Evolutionary conservation across 2,329 filamentous ascomycete genomes (phyloP).

Genomic region (Zasmidium angulare): DNA sequence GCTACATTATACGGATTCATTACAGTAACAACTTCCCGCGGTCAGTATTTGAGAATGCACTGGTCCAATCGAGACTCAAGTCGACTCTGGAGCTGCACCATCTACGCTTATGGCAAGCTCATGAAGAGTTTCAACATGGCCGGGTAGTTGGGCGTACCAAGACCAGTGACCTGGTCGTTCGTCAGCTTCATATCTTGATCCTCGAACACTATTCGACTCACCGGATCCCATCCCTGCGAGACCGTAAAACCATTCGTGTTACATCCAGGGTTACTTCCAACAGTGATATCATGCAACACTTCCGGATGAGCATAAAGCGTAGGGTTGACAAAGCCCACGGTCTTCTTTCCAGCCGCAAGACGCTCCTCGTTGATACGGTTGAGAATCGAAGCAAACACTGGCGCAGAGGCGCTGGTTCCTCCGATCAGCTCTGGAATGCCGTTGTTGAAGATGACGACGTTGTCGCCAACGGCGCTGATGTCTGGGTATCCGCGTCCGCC

Average conservation of each 20-base stretch:
- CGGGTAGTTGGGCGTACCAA: constrained; percentile 24
- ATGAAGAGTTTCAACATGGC: constrained; percentile 21
- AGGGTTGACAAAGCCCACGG: constrained; percentile 33
- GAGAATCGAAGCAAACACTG: constrained; percentile 29
- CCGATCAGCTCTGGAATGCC: constrained; percentile 25
- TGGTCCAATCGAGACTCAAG: too few species aligned
- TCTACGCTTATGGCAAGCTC: constrained; percentile 12
- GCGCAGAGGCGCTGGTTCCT: constrained; percentile 29
- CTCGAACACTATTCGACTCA: neutral
- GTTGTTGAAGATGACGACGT: constrained; percentile 23
- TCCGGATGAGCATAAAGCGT: constrained; percentile 40
- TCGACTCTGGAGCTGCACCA: too few species aligned
- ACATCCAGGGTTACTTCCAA: constrained; percentile 36
- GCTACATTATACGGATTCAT: too few species aligned
- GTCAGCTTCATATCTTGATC: neutral
- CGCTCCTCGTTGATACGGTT: constrained; percentile 33
- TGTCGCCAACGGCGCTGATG: constrained; percentile 31
- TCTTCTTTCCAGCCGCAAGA: constrained; percentile 27
- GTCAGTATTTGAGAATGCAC: too few species aligned
- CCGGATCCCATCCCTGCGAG: constrained; percentile 33
- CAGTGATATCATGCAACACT: constrained; percentile 39
- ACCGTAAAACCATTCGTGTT: constrained; percentile 7
- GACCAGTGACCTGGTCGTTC: constrained; percentile 16
- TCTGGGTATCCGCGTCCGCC: constrained; percentile 45
- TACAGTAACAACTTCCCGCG: too few species aligned